phyloP scores from a whole-genome alignment of 139 green algal genomes.

The Desmodesmus armatus region DNA sequence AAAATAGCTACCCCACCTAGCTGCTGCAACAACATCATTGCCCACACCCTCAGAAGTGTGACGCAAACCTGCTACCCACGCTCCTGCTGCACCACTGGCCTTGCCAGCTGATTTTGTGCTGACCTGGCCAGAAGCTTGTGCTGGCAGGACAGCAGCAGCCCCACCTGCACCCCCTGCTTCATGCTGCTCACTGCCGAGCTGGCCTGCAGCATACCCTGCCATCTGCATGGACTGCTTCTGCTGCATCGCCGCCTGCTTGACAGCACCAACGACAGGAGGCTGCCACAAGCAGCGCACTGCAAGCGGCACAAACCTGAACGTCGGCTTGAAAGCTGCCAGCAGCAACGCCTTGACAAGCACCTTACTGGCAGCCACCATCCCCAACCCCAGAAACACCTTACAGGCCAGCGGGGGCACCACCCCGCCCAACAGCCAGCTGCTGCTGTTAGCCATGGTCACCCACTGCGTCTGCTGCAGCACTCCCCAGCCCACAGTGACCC shows the following conservation, averaged over 20 bases:
- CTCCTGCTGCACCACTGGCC: neutral
- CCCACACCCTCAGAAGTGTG: neutral
- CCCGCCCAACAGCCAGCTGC: slow-evolving; percentile 3
- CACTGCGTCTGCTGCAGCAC: slow-evolving; percentile 2
- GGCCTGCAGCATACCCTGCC: neutral
- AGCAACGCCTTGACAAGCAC: neutral
- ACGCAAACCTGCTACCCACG: neutral
- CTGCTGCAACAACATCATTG: slow-evolving; percentile 5
- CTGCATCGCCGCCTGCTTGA: neutral
- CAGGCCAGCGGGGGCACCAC: neutral
- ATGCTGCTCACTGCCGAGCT: neutral
- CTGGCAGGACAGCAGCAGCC: neutral
- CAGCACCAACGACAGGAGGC: slow-evolving; percentile 3
- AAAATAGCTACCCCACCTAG: slow-evolving; percentile 18
- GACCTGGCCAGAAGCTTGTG: neutral
- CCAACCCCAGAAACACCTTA: slow-evolving; percentile 9
- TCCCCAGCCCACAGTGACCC: slow-evolving; percentile 2
- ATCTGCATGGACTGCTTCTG: neutral
- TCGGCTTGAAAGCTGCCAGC: neutral
- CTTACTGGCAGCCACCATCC: neutral
- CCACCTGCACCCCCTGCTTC: neutral
- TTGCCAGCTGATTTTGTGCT: neutral
- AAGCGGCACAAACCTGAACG: slow-evolving; percentile 1
- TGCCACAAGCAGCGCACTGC: slow-evolving; percentile 31
- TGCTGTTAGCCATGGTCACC: neutral